A percentile compares a stretch with the other conserved stretches of the same genome.
phyloP scores from a whole-genome alignment of 805 yeast genomes.

The Starmerella floris region DNA sequence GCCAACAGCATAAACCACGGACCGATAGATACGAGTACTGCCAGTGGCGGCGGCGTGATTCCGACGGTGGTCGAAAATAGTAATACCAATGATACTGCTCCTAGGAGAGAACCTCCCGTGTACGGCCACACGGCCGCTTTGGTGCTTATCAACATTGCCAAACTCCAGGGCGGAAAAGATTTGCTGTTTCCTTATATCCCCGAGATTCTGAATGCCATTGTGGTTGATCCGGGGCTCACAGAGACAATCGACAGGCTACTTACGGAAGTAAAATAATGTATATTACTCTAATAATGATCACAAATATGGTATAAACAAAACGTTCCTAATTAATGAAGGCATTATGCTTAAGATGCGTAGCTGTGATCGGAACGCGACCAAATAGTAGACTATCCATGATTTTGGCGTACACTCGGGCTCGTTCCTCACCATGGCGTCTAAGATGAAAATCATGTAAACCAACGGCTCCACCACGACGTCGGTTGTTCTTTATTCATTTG shows the following conservation, averaged over 20 bases:
- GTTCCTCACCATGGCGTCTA: too few relatives aligned
- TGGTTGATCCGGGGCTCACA: constrained; percentile 20
- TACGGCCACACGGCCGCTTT: constrained; percentile 27
- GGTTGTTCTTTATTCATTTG: constrained; percentile 1
- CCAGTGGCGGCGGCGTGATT: neutral
- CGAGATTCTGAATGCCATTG: constrained; percentile 20
- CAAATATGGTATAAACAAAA: too few relatives aligned
- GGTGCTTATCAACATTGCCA: constrained; percentile 29
- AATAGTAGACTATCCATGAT: too few relatives aligned
- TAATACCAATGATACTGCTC: neutral
- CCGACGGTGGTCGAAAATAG: neutral
- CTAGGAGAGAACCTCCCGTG: constrained; percentile 21
- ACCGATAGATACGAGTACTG: neutral
- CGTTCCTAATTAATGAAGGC: too few relatives aligned
- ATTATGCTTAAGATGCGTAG: too few relatives aligned
- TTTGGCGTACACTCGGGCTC: too few relatives aligned
- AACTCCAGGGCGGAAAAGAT: constrained; percentile 21
- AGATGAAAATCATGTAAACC: too few relatives aligned
- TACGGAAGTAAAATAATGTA: constrained; percentile 4
- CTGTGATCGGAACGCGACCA: too few relatives aligned
- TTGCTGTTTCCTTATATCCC: constrained; percentile 17
- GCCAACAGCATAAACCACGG: neutral
- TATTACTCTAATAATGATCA: neutral
- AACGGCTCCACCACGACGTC: constrained; percentile 1
- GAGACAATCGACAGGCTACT: constrained; percentile 22